Conservation (phyloP, 2,329 filamentous ascomycete species). For the Venturia nashicola region DNA sequence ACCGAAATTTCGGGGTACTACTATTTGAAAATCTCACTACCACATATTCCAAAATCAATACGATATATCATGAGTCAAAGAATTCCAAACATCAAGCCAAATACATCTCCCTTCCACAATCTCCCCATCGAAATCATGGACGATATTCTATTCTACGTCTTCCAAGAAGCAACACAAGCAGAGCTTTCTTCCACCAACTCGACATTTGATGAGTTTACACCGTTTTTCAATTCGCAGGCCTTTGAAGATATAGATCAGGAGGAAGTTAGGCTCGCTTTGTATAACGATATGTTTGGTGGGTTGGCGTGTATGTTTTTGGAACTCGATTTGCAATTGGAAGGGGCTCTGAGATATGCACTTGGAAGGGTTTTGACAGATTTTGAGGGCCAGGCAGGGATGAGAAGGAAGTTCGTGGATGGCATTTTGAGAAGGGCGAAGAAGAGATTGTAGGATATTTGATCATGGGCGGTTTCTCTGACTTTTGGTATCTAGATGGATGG, state of each 20-base stretch:
- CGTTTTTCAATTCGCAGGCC: neutral
- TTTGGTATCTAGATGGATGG: too few species aligned
- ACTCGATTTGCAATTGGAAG: neutral
- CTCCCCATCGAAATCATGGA: neutral
- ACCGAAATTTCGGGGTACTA: neutral
- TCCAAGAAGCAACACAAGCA: neutral
- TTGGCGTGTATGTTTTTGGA: neutral
- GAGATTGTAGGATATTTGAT: neutral
- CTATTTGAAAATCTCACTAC: neutral
- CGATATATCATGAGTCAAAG: neutral
- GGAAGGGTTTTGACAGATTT: neutral
- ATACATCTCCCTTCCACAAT: neutral
- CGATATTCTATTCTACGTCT: neutral
- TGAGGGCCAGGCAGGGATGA: neutral
- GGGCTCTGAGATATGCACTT: neutral
- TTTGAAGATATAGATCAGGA: neutral
- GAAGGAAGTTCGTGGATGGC: neutral
- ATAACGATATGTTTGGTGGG: neutral
- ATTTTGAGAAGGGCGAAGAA: neutral
- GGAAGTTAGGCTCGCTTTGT: neutral
- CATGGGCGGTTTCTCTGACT: too few species aligned
- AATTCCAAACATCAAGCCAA: neutral
- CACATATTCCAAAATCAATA: neutral
- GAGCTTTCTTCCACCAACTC: neutral
- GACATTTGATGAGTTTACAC: neutral